Percentiles rank a stretch among this genome's conserved stretches.
phyloP scores from a whole-genome alignment of 1,139 yeast genomes.

The Diutina neorugosa region DNA sequence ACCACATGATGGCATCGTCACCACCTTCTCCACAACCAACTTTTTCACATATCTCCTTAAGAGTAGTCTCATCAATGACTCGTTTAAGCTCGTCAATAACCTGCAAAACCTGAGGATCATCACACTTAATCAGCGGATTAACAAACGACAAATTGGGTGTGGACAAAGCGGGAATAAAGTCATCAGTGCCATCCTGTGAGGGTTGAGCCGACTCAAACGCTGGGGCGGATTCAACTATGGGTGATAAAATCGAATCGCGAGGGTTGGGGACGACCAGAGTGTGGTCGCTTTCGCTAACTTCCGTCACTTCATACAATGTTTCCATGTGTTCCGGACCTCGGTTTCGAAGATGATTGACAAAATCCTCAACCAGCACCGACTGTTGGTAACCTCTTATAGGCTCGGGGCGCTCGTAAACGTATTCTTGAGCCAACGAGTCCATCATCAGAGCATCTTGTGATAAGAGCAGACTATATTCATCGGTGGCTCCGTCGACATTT shows the following conservation, averaged over 20 bases:
- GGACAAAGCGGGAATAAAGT: not conserved
- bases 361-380: not conserved
- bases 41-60: not conserved
- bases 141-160: not conserved
- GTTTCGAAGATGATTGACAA: not conserved
- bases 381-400: not conserved
- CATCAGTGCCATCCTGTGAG: not conserved
- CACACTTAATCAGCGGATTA: not conserved
- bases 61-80: not conserved
- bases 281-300: not conserved
- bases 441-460: not conserved
- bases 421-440: not conserved
- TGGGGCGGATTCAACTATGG: not conserved
- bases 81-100: not conserved
- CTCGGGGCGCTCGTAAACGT: not conserved
- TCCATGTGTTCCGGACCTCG: slow-evolving; percentile 1
- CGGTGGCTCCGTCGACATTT: not conserved
- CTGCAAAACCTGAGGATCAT: not conserved
- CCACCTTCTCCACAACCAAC: not conserved
- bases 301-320: not conserved
- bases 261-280: not conserved
- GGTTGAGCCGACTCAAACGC: not conserved
- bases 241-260: not conserved
- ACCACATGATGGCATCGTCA: not conserved
- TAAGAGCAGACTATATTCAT: not conserved